Percentiles rank a stretch among this genome's conserved stretches.
Evolutionary conservation across 345 rosid species (phyloP).

Genomic region (Melaleuca quinquenervia): DNA sequence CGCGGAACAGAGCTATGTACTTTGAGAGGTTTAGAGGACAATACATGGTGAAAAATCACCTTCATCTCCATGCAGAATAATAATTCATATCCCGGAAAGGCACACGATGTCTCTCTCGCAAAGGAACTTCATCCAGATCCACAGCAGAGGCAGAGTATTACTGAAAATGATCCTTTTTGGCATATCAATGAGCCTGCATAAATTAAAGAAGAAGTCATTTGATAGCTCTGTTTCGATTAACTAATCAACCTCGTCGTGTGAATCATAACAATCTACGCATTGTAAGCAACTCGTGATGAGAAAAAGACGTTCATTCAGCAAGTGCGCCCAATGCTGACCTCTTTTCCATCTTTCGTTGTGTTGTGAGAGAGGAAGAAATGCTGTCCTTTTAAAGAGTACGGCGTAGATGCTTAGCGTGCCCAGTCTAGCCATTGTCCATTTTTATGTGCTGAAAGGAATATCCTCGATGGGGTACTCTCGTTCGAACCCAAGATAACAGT

Average conservation of each 20-base stretch:
- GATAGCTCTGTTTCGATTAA: background rate
- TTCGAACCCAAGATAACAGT: conserved; percentile 86
- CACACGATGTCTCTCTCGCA: background rate
- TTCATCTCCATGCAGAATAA: background rate
- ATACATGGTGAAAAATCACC: background rate
- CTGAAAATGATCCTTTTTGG: background rate
- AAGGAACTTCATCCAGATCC: background rate
- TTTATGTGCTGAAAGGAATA: background rate
- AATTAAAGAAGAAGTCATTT: background rate
- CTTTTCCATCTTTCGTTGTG: background rate
- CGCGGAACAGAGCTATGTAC: background rate
- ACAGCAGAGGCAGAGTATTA: background rate
- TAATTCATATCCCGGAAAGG: background rate
- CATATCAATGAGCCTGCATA: background rate
- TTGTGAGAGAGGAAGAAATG: background rate
- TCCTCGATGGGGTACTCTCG: conserved; percentile 66
- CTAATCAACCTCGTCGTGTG: background rate
- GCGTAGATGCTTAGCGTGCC: background rate
- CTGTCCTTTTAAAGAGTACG: background rate
- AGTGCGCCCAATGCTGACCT: background rate
- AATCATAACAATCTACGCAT: background rate
- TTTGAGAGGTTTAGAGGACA: background rate
- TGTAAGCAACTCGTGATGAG: background rate
- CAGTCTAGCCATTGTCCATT: background rate
- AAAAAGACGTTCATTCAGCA: background rate